phyloP scores from a whole-genome alignment of 2,329 filamentous ascomycete genomes.

The Cladophialophora exuberans region DNA sequence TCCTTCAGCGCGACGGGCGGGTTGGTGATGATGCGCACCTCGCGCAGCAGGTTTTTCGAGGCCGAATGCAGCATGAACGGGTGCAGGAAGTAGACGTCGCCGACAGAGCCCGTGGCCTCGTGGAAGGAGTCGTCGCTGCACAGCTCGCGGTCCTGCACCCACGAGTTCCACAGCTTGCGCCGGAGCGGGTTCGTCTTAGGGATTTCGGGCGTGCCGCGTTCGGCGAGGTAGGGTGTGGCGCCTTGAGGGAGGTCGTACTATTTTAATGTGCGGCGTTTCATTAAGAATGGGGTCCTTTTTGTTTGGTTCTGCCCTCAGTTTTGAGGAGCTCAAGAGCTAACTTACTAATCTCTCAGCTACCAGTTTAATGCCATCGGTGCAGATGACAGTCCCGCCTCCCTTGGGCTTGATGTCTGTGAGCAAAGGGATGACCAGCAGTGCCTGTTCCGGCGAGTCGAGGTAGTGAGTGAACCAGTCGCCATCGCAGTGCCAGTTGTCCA shows the following conservation, averaged over 20 bases:
- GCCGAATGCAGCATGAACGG: slow-evolving; percentile 60
- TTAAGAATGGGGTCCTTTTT: too few relatives aligned
- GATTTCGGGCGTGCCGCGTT: slow-evolving; percentile 10
- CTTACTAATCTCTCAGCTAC: slow-evolving; percentile 57
- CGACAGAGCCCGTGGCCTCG: slow-evolving; percentile 56
- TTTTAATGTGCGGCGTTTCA: too few relatives aligned
- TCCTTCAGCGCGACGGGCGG: slow-evolving; percentile 55
- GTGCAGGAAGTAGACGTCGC: slow-evolving; percentile 59
- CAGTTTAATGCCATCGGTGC: slow-evolving; percentile 60
- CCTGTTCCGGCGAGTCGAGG: slow-evolving; percentile 71
- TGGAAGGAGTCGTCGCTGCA: slow-evolving; percentile 46
- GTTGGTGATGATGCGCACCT: slow-evolving; percentile 58
- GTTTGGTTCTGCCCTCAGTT: too few relatives aligned
- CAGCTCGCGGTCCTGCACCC: background rate
- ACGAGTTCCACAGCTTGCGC: slow-evolving; percentile 7
- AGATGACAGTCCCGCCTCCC: slow-evolving; percentile 68
- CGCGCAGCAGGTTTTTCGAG: slow-evolving; percentile 45
- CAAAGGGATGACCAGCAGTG: slow-evolving; percentile 67
- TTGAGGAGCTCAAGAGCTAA: background rate
- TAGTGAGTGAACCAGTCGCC: slow-evolving; percentile 75
- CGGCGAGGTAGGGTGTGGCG: slow-evolving; percentile 44
- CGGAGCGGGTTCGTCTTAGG: slow-evolving; percentile 5
- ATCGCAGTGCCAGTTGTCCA: slow-evolving; percentile 69
- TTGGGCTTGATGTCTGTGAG: slow-evolving; percentile 65
- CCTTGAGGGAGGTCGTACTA: slow-evolving; percentile 64